These are phyloP conservation scores for Candida jianshihensis DNA, from an alignment of 805 yeast species.

Conservation along the genomic window DNA sequence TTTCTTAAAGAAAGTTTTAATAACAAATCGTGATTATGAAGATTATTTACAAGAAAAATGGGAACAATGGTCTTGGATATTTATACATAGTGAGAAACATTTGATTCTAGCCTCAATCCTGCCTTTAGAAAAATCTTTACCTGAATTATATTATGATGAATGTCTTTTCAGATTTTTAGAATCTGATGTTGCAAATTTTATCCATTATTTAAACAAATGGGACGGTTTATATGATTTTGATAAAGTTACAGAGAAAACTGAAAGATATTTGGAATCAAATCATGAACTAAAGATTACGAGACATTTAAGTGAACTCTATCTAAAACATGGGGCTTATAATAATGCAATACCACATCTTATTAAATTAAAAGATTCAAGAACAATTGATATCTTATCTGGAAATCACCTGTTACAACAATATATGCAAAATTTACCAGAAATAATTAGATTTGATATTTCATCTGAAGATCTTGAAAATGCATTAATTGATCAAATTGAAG, in stretches of 20 bases:
- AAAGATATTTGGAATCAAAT: conserved; percentile 8
- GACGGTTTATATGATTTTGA: conserved; percentile 43
- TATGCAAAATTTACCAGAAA: conserved; percentile 41
- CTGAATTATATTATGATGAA: conserved; percentile 35
- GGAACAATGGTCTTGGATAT: conserved; percentile 55
- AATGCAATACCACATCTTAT: conserved; percentile 63
- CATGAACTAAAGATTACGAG: conserved; percentile 33
- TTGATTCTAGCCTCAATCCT: conserved; percentile 42
- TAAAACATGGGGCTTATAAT: conserved; percentile 48
- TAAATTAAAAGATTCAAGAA: conserved; percentile 42
- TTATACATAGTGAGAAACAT: conserved; percentile 40
- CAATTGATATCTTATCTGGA: conserved; percentile 50
- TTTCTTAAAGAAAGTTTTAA: conserved; percentile 38
- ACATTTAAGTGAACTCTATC: conserved; percentile 45
- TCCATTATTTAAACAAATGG: conserved; percentile 47
- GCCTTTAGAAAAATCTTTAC: conserved; percentile 36
- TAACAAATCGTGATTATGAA: conserved; percentile 13
- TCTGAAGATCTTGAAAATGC: conserved; percentile 30
- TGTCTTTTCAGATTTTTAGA: conserved; percentile 41
- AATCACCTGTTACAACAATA: conserved; percentile 56
- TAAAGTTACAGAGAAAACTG: conserved; percentile 25
- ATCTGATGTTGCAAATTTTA: conserved; percentile 28
- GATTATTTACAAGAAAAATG: conserved; percentile 40
- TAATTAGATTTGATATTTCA: conserved; percentile 37
- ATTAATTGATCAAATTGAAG: conserved; percentile 23